A percentile compares a stretch with the other conserved stretches of the same genome.
Conservation (phyloP, 106 monocot species). For the Dioscorea dumetorum region DNA sequence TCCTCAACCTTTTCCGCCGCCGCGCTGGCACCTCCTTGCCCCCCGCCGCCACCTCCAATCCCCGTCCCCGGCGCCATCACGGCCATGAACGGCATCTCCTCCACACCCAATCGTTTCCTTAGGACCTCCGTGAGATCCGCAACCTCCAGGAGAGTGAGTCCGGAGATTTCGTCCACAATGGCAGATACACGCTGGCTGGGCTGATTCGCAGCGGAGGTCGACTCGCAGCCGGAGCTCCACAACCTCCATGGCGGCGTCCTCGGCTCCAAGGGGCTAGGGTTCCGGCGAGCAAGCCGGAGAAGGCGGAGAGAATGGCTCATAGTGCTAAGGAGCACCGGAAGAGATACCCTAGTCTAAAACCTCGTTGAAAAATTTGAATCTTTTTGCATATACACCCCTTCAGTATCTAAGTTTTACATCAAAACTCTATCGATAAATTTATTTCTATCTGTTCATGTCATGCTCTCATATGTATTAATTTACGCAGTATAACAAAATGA, state of each 20-base stretch:
- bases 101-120: background rate
- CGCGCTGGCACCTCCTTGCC: background rate
- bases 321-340: no score
- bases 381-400: no score
- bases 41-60: background rate
- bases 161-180: slow-evolving; percentile 16
- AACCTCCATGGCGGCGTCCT: background rate
- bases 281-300: no score
- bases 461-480: no score
- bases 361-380: no score
- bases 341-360: no score
- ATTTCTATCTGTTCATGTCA: no score
- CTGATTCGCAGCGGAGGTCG: background rate
- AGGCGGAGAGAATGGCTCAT: no score
- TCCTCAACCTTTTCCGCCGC: slow-evolving; percentile 4
- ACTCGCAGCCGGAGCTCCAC: background rate
- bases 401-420: no score
- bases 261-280: no score
- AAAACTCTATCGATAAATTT: no score
- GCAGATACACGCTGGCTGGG: slow-evolving; percentile 10
- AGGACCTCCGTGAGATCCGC: slow-evolving; percentile 10
- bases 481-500: no score
- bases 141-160: slow-evolving; percentile 12
- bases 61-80: slow-evolving; percentile 15
- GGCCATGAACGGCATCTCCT: slow-evolving; percentile 10